Evolutionary conservation across 2,329 filamentous ascomycete species (phyloP).

Genomic region (Orbilia brochopaga): DNA sequence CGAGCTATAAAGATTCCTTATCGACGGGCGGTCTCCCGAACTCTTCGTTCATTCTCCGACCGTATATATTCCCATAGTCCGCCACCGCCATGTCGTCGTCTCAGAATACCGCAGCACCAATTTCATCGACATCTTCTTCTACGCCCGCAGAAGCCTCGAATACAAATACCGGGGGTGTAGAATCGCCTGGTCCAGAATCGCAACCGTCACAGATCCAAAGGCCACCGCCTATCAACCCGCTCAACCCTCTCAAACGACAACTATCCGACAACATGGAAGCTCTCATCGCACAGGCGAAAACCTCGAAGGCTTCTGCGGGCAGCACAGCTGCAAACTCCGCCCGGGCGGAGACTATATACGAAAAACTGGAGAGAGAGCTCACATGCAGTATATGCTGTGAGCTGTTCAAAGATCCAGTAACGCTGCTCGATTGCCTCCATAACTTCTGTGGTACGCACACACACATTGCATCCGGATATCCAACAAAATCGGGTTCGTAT

Average conservation of each 20-base stretch:
- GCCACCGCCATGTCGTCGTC: slow-evolving; percentile 34
- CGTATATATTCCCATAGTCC: slow-evolving; percentile 14
- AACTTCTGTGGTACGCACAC: slow-evolving; percentile 77
- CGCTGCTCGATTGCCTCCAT: slow-evolving; percentile 88
- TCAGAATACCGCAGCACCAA: slow-evolving; percentile 16
- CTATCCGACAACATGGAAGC: slow-evolving; percentile 50
- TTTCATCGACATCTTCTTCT: slow-evolving; percentile 5
- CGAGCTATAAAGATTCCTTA: no score
- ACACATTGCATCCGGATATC: neutral
- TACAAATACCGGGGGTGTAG: slow-evolving; percentile 1
- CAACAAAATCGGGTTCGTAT: neutral
- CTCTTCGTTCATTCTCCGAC: neutral
- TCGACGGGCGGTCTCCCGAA: neutral
- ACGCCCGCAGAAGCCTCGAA: slow-evolving; percentile 1
- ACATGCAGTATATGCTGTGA: slow-evolving; percentile 78
- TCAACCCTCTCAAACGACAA: slow-evolving; percentile 45
- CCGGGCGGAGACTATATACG: slow-evolving; percentile 40
- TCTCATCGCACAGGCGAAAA: slow-evolving; percentile 46
- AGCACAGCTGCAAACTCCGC: slow-evolving; percentile 31
- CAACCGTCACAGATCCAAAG: slow-evolving; percentile 14
- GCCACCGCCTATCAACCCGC: slow-evolving; percentile 16
- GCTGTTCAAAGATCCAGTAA: slow-evolving; percentile 85
- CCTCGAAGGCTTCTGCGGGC: slow-evolving; percentile 29
- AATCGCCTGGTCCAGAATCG: slow-evolving; percentile 12
- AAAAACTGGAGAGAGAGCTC: slow-evolving; percentile 47